Conservation (phyloP, 257 asterid species). For the Coffea eugenioides region DNA sequence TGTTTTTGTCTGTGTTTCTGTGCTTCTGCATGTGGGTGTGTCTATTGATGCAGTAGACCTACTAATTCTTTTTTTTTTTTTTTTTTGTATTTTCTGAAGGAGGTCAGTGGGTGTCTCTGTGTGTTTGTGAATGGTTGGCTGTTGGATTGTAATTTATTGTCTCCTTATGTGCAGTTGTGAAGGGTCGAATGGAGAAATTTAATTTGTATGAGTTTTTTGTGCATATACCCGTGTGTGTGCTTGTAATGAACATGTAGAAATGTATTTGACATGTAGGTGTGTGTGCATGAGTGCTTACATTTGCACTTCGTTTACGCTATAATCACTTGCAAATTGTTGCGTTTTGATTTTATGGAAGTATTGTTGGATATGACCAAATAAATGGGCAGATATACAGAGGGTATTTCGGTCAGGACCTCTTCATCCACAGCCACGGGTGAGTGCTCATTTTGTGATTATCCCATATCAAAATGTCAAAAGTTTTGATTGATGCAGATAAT, state of each 20-base stretch:
- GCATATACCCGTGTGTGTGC: neutral
- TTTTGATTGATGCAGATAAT: neutral
- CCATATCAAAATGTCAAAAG: neutral
- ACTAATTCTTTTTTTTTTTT: too few species aligned
- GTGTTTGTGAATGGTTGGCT: neutral
- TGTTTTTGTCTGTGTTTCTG: neutral
- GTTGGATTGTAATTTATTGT: neutral
- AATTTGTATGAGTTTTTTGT: neutral
- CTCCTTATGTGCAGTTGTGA: too few species aligned
- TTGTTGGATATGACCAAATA: conserved; percentile 44
- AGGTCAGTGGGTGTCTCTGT: neutral
- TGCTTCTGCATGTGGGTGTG: neutral
- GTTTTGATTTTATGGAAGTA: conserved; percentile 14
- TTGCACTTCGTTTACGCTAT: neutral
- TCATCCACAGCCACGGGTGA: conserved; percentile 91
- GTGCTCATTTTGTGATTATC: conserved; percentile 21
- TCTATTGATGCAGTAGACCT: neutral
- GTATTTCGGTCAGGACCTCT: conserved; percentile 83
- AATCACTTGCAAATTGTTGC: neutral
- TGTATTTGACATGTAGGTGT: neutral
- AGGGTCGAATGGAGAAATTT: too few species aligned
- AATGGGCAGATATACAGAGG: conserved; percentile 68
- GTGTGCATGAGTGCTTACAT: neutral
- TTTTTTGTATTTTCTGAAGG: neutral
- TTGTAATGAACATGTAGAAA: neutral